These are phyloP conservation scores for Ophiognomonia clavigignenti-juglandacearum DNA, from an alignment of 2,329 filamentous ascomycete species.

Conservation along the genomic window DNA sequence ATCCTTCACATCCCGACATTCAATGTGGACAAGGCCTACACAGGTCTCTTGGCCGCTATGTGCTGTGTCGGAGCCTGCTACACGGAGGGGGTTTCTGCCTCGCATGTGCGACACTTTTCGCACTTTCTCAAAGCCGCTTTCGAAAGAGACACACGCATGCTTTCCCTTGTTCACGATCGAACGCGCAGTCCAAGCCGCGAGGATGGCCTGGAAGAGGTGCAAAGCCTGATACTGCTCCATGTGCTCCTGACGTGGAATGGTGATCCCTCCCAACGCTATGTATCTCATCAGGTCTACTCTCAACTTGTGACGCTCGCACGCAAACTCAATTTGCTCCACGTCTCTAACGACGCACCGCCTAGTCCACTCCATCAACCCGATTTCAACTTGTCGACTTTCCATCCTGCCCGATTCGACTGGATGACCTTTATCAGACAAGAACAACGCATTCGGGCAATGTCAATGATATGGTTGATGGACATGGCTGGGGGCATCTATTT, in stretches of 20 bases:
- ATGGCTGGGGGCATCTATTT: constrained; percentile 65
- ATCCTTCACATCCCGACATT: constrained; percentile 70
- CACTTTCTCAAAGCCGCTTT: constrained; percentile 56
- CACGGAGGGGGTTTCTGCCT: constrained; percentile 55
- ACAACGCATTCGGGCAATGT: constrained; percentile 60
- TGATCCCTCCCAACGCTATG: constrained; percentile 58
- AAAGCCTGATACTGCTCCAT: constrained; percentile 60
- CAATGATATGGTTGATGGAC: constrained; percentile 60
- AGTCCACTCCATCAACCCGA: constrained; percentile 58
- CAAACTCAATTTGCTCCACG: constrained; percentile 49
- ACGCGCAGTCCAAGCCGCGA: constrained; percentile 32
- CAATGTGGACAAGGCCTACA: constrained; percentile 59
- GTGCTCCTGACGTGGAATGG: constrained; percentile 67
- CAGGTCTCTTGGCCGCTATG: constrained; percentile 64
- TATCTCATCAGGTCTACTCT: constrained; percentile 55
- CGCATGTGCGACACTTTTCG: constrained; percentile 64
- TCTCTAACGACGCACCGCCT: constrained; percentile 44
- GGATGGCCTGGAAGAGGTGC: constrained; percentile 61
- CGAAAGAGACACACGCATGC: constrained; percentile 49
- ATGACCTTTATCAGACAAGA: constrained; percentile 65
- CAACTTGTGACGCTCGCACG: constrained; percentile 53
- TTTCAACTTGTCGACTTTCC: constrained; percentile 40
- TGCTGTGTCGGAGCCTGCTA: constrained; percentile 73
- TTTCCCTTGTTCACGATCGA: constrained; percentile 37
- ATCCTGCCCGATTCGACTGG: constrained; percentile 59